Evolutionary conservation across 75 land plant species (phyloP).

Genomic region (Ceratopteris richardii): DNA sequence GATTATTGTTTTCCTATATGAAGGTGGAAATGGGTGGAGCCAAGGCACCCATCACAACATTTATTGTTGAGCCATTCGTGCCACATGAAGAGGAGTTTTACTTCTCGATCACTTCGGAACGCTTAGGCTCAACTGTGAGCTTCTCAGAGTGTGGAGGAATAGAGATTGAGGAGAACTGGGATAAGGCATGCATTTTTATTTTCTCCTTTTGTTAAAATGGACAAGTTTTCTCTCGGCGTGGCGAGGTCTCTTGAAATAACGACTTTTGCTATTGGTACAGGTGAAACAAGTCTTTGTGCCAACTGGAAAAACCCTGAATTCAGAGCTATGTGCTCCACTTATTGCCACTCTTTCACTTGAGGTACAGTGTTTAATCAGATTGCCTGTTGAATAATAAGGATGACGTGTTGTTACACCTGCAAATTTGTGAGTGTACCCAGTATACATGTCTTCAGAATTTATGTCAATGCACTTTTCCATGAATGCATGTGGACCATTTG

Average conservation of each 20-base stretch:
- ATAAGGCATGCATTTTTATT: constrained; percentile 37
- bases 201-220: background rate
- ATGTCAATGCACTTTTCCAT: too few species aligned
- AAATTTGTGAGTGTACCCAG: too few species aligned
- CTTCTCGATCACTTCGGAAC: constrained; percentile 60
- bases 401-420: background rate
- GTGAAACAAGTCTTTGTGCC: constrained; percentile 44
- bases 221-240: background rate
- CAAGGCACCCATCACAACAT: constrained; percentile 76
- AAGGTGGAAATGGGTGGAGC: constrained; percentile 85
- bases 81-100: constrained; percentile 76
- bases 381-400: background rate
- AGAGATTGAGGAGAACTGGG: constrained; percentile 93
- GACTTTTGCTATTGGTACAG: constrained; percentile 11
- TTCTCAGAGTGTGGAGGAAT: constrained; percentile 88
- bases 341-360: constrained; percentile 52
- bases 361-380: constrained; percentile 13
- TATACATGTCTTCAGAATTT: too few species aligned
- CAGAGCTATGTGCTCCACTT: constrained; percentile 43
- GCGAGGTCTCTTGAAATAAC: background rate
- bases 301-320: constrained; percentile 26
- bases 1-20: background rate
- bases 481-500: too few species aligned
- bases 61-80: constrained; percentile 77
- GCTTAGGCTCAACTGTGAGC: constrained; percentile 63